Conservation (phyloP, 1,284 basidiomycete genomes). For the Naganishia sp. region DNA sequence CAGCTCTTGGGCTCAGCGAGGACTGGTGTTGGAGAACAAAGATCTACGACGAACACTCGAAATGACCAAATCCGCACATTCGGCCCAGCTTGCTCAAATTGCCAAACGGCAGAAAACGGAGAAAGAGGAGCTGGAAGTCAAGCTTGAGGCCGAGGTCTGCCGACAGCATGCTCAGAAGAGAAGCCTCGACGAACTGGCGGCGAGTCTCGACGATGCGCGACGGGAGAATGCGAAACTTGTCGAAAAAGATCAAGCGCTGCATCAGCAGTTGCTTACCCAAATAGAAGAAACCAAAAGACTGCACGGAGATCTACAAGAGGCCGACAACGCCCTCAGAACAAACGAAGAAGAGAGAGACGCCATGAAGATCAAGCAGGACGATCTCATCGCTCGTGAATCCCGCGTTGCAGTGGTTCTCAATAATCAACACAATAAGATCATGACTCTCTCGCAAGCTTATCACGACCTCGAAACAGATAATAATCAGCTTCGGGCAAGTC, state of each 20-base stretch:
- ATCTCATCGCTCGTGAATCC: slow-evolving; percentile 16
- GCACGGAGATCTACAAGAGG: neutral
- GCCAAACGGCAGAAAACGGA: slow-evolving; percentile 22
- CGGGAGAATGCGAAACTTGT: slow-evolving; percentile 13
- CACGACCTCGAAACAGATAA: slow-evolving; percentile 2
- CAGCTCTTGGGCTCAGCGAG: slow-evolving; percentile 22
- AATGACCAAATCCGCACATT: slow-evolving; percentile 25
- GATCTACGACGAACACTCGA: slow-evolving; percentile 20
- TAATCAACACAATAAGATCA: slow-evolving; percentile 23
- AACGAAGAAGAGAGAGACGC: neutral
- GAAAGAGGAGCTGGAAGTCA: slow-evolving; percentile 24
- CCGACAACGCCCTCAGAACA: neutral
- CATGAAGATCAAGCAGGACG: slow-evolving; percentile 11
- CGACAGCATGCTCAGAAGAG: slow-evolving; percentile 17
- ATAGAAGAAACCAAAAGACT: slow-evolving; percentile 11
- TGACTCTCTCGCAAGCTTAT: slow-evolving; percentile 19
- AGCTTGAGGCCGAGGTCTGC: slow-evolving; percentile 19
- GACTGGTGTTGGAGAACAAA: slow-evolving; percentile 25
- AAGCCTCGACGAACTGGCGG: slow-evolving; percentile 9
- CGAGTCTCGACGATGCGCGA: neutral
- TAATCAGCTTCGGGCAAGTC: neutral
- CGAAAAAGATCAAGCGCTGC: slow-evolving; percentile 1
- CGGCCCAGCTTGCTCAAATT: slow-evolving; percentile 23
- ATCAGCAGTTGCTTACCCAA: neutral
- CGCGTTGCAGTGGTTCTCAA: slow-evolving; percentile 11